Evolutionary conservation across 2,329 filamentous ascomycete genomes (phyloP), one percentile per base, ranked within the genome.

Genomic region (Talaromyces sp.): DNA sequence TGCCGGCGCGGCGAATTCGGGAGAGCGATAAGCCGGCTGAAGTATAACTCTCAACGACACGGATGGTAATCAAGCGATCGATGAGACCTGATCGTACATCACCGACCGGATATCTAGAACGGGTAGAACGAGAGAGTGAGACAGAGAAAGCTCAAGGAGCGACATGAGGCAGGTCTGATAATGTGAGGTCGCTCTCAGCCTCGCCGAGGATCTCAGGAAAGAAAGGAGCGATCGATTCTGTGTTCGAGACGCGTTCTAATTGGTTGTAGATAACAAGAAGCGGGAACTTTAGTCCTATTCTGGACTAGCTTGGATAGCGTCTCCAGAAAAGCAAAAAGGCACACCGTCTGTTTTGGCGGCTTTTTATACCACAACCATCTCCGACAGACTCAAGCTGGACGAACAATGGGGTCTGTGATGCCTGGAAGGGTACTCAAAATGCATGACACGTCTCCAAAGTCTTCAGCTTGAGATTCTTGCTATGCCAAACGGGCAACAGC

Each of bases 211-310:
- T 48, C 21, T 48, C 50, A 35, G 33, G 5, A n/a, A 39, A 55
- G 21, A 31, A 57, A 57, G 54, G 54, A 57, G 54, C 35, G 25
- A 42, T 57, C 35, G 21, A 28, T 18, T 39, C 21, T 42, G 35
- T 5, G 2, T 3, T 3, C 37, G 28, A 2, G 11, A 14, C 18
- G 8, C n/a, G 39, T 50, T 18, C 23, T 55, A 58, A 60, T 63
- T 63, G 62, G 62, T 42, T 33, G 50, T 48, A 63, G 62, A 63
- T 63, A 63, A 63, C 48, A 37, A 23, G 33, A 12, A 25, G 18
- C 11, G 40, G 31, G 12, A 3, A 0, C 5, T 0, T 14, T 42
- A 39, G 44, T 48, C 61, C 48, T 9, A 5, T 21, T 40, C 2
- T 3, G 48, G 61, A 16, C 50, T 63, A 63, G 61, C 28, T 16